phyloP scores from a whole-genome alignment of 2,329 filamentous ascomycete species.

The Trichoderma citrinoviride region DNA sequence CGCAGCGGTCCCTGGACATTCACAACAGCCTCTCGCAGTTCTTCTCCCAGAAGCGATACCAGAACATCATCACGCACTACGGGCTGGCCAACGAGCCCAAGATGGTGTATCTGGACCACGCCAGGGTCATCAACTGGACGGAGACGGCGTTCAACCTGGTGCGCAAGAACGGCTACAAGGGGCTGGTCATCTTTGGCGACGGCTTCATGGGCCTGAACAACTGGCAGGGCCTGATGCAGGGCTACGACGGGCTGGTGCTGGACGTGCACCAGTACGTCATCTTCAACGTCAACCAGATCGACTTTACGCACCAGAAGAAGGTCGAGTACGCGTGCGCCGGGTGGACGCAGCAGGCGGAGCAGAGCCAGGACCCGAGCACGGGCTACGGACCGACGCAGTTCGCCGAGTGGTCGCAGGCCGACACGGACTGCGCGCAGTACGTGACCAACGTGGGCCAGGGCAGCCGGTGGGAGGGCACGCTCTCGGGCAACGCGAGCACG shows the following conservation, averaged over 20 bases:
- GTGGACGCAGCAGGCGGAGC: conserved; percentile 76
- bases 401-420: conserved; percentile 96
- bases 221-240: conserved; percentile 81
- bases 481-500: conserved; percentile 61
- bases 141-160: conserved; percentile 68
- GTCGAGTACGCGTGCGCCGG: conserved; percentile 81
- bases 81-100: conserved; percentile 92
- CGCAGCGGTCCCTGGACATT: conserved; percentile 77
- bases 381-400: conserved; percentile 93
- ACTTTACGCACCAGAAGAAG: conserved; percentile 77
- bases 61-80: conserved; percentile 88
- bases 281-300: conserved; percentile 88
- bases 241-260: conserved; percentile 72
- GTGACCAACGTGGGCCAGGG: conserved; percentile 89
- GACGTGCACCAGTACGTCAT: conserved; percentile 99
- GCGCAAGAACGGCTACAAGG: conserved; percentile 70
- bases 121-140: conserved; percentile 76
- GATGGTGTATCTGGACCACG: conserved; percentile 67
- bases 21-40: conserved; percentile 86
- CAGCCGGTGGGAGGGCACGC: conserved; percentile 87
- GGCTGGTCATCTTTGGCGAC: conserved; percentile 81
- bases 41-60: conserved; percentile 90
- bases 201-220: conserved; percentile 89
- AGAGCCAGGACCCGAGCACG: conserved; percentile 67
- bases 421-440: conserved; percentile 86